Base-by-base conservation (phyloP, 768 basidiomycete species). In the Asterophora lycoperdoides region DNA sequence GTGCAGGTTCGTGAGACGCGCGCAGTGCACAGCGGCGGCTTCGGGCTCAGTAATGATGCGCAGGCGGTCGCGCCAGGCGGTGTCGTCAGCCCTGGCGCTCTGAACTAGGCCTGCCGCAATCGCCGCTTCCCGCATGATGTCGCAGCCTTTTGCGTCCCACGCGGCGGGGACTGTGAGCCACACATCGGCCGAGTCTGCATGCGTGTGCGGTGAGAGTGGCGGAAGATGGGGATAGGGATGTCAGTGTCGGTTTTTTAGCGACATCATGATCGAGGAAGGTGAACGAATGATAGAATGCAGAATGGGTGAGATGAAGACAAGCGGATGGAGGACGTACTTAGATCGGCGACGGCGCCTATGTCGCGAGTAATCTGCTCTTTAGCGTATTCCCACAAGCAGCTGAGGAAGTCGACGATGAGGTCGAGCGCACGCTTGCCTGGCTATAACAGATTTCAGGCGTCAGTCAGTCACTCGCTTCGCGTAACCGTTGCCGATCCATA, bases 11-110 rank as follows among this genome's bases (percentile, higher is more conserved):
- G 87, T 88, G 44, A 93, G 72, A 51, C 86, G 81, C 2, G 86
- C 89, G 51, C 89, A 92, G 52, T 94, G 91, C 8, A 93, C 86
- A 7, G 92, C 92, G n/a, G 90, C 91, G 1, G 92, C 91, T 65
- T 93, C 91, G 5, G 79, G 78, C 49, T 81, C 78, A 67, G 88
- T 90, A 63, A 93, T 92, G 56, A 93, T 91, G 48, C 77, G 78
- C 32, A 93, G 70, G 14, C 91, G 81, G 56, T 92, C 88, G 51
- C 84, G 73, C 91, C 90, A 93, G 47, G 74, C 70, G 15, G 69
- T 68, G 56, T 93, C 91, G 13, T 83, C 83, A 13, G 86, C 83
- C 38, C 75, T 69, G 5, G 84, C 70, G 40, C 81, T 83, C 55
- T 82, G 82, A 10, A 93, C 91, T 5, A 93, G 75, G 0, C 87